Conservation (phyloP, 2,329 filamentous ascomycete genomes). For the Ciborinia camelliae region DNA sequence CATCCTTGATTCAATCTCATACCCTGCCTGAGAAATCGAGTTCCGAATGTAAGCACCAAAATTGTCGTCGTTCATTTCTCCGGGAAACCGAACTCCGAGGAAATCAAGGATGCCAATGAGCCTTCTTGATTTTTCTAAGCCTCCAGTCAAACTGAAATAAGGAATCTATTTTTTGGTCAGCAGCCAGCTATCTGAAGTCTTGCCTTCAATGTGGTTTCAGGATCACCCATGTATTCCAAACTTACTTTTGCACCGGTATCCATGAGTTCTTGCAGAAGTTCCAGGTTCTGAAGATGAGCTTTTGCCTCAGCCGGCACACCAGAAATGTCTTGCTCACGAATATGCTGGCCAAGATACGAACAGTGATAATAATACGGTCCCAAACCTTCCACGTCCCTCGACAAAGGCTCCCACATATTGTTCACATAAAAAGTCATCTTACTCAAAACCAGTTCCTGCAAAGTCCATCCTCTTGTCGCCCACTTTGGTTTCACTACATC, state of each 20-base stretch:
- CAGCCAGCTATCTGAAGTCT: neutral
- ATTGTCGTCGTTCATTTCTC: slow-evolving; percentile 20
- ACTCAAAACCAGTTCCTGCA: slow-evolving; percentile 39
- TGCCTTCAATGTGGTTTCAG: neutral
- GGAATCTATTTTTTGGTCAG: slow-evolving; percentile 19
- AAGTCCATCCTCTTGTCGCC: slow-evolving; percentile 37
- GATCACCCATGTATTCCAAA: neutral
- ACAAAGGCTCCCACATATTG: slow-evolving; percentile 34
- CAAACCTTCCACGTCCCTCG: slow-evolving; percentile 34
- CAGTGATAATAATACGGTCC: slow-evolving; percentile 37
- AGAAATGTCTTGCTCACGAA: slow-evolving; percentile 12
- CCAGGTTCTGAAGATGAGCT: neutral
- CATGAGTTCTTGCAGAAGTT: slow-evolving; percentile 14
- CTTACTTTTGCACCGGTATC: slow-evolving; percentile 19
- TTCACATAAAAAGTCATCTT: slow-evolving; percentile 40
- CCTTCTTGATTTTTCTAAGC: slow-evolving; percentile 16
- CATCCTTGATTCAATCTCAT: slow-evolving; percentile 20
- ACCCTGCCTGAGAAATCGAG: slow-evolving; percentile 18
- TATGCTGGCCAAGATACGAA: slow-evolving; percentile 33
- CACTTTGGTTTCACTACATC: slow-evolving; percentile 32
- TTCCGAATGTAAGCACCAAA: slow-evolving; percentile 17
- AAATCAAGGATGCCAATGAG: slow-evolving; percentile 20
- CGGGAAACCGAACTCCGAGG: slow-evolving; percentile 18
- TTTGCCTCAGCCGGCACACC: slow-evolving; percentile 7
- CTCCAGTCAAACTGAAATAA: slow-evolving; percentile 16